Percentiles rank a stretch among this genome's conserved stretches.
Conservation (phyloP, 225 moss, liverwort and hornwort species). For the Anthoceros angustus region DNA sequence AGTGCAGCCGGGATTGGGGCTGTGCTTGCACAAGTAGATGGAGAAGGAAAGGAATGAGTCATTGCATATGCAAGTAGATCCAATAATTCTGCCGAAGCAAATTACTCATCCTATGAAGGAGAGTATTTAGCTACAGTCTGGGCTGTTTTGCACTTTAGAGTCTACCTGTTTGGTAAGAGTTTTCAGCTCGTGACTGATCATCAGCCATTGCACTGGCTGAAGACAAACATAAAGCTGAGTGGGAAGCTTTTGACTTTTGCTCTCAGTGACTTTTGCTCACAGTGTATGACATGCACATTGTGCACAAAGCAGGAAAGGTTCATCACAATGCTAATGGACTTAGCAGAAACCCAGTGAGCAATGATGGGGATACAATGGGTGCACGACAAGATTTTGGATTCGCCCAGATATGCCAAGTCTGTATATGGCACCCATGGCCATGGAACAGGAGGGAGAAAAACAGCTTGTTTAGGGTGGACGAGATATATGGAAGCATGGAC, state of each 20-base stretch:
- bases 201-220: slow-evolving; percentile 5
- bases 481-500: too few relatives aligned
- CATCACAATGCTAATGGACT: too few relatives aligned
- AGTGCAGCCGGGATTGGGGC: background rate
- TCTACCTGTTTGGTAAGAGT: background rate
- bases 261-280: background rate
- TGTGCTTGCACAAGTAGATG: slow-evolving; percentile 4
- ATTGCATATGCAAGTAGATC: background rate
- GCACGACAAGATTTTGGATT: too few relatives aligned
- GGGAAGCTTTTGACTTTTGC: background rate
- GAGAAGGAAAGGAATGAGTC: background rate
- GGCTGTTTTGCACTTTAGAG: background rate
- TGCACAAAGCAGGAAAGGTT: background rate
- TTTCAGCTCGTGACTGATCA: slow-evolving; percentile 2
- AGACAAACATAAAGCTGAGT: background rate
- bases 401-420: too few relatives aligned
- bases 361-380: too few relatives aligned
- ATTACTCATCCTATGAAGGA: background rate
- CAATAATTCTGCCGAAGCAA: background rate
- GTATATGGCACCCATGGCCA: too few relatives aligned
- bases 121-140: background rate
- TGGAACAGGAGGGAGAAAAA: too few relatives aligned
- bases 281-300: background rate
- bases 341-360: too few relatives aligned
- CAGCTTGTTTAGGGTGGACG: too few relatives aligned